Percentiles rank a stretch among this genome's conserved stretches.
These are phyloP conservation scores for Carex parvula DNA, from an alignment of 176 grass and related monocot species.

Conservation along the genomic window DNA sequence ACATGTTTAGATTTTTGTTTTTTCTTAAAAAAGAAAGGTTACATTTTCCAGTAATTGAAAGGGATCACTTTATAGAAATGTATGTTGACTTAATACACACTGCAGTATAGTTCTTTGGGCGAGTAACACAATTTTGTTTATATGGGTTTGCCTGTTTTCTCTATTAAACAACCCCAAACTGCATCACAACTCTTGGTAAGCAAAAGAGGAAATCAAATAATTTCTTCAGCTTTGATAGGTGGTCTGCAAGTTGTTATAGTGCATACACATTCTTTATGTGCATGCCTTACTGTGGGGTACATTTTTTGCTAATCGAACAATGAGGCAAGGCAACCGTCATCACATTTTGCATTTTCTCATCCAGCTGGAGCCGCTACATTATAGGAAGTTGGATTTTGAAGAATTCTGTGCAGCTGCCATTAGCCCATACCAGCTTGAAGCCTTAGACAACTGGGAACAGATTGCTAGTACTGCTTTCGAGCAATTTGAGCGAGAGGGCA, in stretches of 20 bases:
- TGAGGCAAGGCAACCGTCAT: background rate
- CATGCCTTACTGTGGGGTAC: background rate
- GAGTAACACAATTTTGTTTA: background rate
- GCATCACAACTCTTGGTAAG: background rate
- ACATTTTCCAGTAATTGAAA: background rate
- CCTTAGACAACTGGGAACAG: slow-evolving; percentile 92
- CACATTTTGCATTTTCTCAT: slow-evolving; percentile 17
- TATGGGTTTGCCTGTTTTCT: background rate
- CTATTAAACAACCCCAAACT: background rate
- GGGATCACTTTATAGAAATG: background rate
- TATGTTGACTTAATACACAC: background rate
- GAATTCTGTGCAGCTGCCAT: slow-evolving; percentile 96
- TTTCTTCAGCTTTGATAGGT: background rate
- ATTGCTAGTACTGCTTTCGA: slow-evolving; percentile 90
- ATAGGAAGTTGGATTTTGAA: slow-evolving; percentile 89
- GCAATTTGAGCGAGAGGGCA: slow-evolving; percentile 85
- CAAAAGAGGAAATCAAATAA: background rate
- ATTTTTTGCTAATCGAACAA: background rate
- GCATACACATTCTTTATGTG: background rate
- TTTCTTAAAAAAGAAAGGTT: background rate
- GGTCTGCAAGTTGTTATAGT: background rate
- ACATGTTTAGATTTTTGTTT: background rate
- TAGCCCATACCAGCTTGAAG: slow-evolving; percentile 93
- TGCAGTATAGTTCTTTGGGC: background rate
- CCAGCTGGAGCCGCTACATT: slow-evolving; percentile 86